Percentiles rank a stretch among this genome's conserved stretches.
phyloP scores from a whole-genome alignment of 2,329 filamentous ascomycete genomes.

The Calonectria multiphialidica region DNA sequence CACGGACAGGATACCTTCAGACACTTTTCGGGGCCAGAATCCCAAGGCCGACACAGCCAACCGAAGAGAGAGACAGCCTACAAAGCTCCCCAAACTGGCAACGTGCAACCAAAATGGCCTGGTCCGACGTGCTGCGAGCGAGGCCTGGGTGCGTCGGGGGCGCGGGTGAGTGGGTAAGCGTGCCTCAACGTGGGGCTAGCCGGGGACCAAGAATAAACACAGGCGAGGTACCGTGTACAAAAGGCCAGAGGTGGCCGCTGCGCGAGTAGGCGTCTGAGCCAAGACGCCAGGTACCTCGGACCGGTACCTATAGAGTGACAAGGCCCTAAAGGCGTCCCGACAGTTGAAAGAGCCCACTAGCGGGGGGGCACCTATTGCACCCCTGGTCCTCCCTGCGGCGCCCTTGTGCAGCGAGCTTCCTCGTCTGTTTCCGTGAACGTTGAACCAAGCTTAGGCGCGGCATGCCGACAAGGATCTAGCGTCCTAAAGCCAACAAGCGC shows the following conservation, averaged over 20 bases:
- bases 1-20: constrained; percentile 23
- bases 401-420: constrained; percentile 25
- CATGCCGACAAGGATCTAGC: constrained; percentile 44
- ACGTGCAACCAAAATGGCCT: constrained; percentile 39
- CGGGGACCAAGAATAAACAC: constrained; percentile 25
- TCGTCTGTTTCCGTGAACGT: constrained; percentile 41
- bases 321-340: not conserved
- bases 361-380: not conserved
- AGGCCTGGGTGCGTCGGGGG: constrained; percentile 23
- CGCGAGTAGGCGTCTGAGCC: not conserved
- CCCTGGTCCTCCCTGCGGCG: constrained; percentile 28
- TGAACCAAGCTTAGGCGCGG: constrained; percentile 48
- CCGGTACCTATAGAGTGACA: constrained; percentile 7
- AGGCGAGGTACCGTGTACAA: constrained; percentile 16
- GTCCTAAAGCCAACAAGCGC: constrained; percentile 31
- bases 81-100: constrained; percentile 35
- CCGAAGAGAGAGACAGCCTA: not conserved
- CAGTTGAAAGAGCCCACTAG: constrained; percentile 6
- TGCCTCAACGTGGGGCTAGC: constrained; percentile 15
- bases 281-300: not conserved
- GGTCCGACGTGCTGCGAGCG: constrained; percentile 21
- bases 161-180: constrained; percentile 24
- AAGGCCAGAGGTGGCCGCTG: not conserved
- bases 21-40: constrained; percentile 7
- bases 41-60: constrained; percentile 14